Base-by-base conservation (phyloP, 805 yeast genomes). In the Jamesozyma hellenica region DNA sequence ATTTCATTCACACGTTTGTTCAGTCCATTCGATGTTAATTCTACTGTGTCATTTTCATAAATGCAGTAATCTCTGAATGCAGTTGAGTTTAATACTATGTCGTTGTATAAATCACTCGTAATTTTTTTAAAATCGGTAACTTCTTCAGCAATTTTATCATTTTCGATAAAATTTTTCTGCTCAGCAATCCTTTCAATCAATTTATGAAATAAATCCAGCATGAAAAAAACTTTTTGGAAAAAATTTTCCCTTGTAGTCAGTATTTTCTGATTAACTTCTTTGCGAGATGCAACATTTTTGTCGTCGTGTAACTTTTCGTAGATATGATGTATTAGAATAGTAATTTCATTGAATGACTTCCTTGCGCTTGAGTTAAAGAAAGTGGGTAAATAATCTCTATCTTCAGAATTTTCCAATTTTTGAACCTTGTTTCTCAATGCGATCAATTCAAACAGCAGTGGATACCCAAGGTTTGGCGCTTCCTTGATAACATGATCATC, bases 381-480 rank as follows among this genome's bases (percentile, higher is more conserved):
- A 10, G 25, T 27, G 2, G 42, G 34, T 14, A 13, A 21, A 17
- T 26, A 34, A 12, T 36, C 42, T 12, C 26, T n/a, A 4, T 28
- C 25, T 8, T 23, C 11, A 13, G 36, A 7, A 3, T 14, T 15
- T 15, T 33, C 39, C 4, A 38, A 12, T 14, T 28, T 40, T 0
- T 18, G 8, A n/a, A 45, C 14, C 19, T 28, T 35, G 21, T 48
- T 49, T 32, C 51, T 50, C 13, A 51, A 31, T 21, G 47, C 47
- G 7, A 54, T 42, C 15, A 52, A 17, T 32, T 56, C 58, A 26
- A 56, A 37, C 16, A 52, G 16, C 6, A 52, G 41, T 8, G 54
- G 55, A 34, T 54, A 49, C 4, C 58, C 58, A n/a, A 55, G 36
- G 23, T 46, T 49, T 18, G n/a, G 14, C 1, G 29, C 17, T 3